Evolutionary conservation across 306 rosid species (phyloP), one percentile per base, ranked within the genome.

Genomic region (Psophocarpus tetragonolobus): DNA sequence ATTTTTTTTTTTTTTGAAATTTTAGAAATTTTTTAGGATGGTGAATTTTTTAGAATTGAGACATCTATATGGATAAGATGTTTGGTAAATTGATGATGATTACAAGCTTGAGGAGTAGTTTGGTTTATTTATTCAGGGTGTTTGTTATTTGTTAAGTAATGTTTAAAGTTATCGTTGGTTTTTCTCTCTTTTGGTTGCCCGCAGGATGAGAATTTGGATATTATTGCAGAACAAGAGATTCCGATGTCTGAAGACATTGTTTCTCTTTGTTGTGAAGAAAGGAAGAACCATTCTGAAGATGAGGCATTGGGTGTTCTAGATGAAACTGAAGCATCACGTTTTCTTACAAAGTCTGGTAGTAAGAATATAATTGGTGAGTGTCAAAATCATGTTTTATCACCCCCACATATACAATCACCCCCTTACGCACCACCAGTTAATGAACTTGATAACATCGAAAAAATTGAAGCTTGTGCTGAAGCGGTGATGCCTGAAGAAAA

Each of bases 141-240:
- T 60, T 60, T 58, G 32, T 6, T 60, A 60, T 4, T 2, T 60
- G 21, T 60, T 29, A 14, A 27, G 23, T 29, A 60, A 27, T 54
- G 71, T 23, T 33, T 29, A 9, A 8, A 50, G 26, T 67, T 66
- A 45, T 57, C 13, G 63, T 81, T 71, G 14, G 66, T 41, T 44
- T 73, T 17, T 67, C 35, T 38, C 23, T 66, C 5, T 66, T 63
- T 78, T 17, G 56, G 35, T 32, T 50, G 38, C 38, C 0, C 57
- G 30, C 42, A 79, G 82, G 61, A 79, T 27, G 87, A 84, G 80
- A 77, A 68, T 68, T 51, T 73, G 73, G 87, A 79, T 70, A 5
- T 23, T 8, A 30, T 14, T 69, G 82, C 39, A 81, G 82, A 54
- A 33, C 71, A 73, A 53, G 84, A 63, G 73, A 82, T 79, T 67